Evolutionary conservation across 2,329 filamentous ascomycete genomes (phyloP), one percentile per base, ranked within the genome.

Genomic region (Exutisphaerella laricina): DNA sequence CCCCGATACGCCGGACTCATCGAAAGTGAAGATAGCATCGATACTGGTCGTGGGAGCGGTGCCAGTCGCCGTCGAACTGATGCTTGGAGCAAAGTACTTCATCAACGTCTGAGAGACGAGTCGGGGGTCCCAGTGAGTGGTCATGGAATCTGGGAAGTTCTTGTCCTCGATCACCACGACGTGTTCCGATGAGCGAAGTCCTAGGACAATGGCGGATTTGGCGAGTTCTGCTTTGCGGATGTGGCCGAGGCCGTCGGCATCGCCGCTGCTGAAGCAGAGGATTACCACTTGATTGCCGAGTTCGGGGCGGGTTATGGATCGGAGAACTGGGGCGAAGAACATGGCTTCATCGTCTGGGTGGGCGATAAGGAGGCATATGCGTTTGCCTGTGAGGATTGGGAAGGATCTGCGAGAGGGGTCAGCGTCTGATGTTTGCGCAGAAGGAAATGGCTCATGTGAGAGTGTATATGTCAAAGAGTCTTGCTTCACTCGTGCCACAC

Each of bases 281-380:
- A 98, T 94, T 69, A 94, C 92, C 60, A 98, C 77, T 62, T 94
- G 88, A 67, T 98, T 97, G 3, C 86, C 85, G 14, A 84, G 74
- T 46, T 82, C 79, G 3, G 88, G 87, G 10, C 78, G 74, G 13
- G 88, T 90, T 45, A 98, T 77, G n/a, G 85, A 81, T 56, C 94
- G 75, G 10, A 97, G 74, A 1, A 88, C 85, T 0, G 92, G 92
- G 50, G 88, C 81, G 68, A 98, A 98, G 74, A 98, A 98, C 92
- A 98, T 98, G 65, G 90, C 92, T 71, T 98, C 92, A 60, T 98
- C 92, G 67, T 98, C 92, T 0, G 92, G 92, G 69, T 98, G 92
- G 16, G 92, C 92, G 59, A 98, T 97, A 42, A 98, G 74, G 41
- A 98, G 77, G 63, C 86, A 85, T 61, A 98, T 88, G 59, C 86